phyloP scores from a whole-genome alignment of 495 filamentous ascomycete species.

The Penicillium canescens region DNA sequence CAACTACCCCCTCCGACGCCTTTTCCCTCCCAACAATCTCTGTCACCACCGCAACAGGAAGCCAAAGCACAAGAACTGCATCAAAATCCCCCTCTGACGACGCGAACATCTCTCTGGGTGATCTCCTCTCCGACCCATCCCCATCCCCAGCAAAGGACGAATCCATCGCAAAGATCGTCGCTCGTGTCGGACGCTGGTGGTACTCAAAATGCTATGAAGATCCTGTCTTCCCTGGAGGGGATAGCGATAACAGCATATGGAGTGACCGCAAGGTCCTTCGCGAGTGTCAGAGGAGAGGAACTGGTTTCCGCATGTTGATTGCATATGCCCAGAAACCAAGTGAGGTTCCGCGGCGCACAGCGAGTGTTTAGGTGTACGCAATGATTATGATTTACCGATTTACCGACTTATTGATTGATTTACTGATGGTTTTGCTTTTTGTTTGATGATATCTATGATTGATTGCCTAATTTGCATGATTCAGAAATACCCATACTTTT shows the following conservation, averaged over 20 bases:
- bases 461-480: background rate
- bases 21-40: slow-evolving; percentile 29
- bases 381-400: background rate
- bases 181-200: slow-evolving; percentile 94
- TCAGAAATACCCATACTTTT: slow-evolving; percentile 7
- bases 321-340: slow-evolving; percentile 86
- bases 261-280: slow-evolving; percentile 69
- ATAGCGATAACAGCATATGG: slow-evolving; percentile 71
- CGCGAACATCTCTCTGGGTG: slow-evolving; percentile 60
- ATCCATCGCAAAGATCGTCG: slow-evolving; percentile 86
- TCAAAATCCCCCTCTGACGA: slow-evolving; percentile 43
- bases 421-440: background rate
- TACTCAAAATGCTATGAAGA: slow-evolving; percentile 90
- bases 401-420: background rate
- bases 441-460: slow-evolving; percentile 7
- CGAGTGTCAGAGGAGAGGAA: slow-evolving; percentile 84
- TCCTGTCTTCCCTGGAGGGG: slow-evolving; percentile 51
- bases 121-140: slow-evolving; percentile 65
- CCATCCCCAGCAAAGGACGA: slow-evolving; percentile 63
- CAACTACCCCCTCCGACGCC: slow-evolving; percentile 27
- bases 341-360: slow-evolving; percentile 56
- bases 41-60: slow-evolving; percentile 22
- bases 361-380: slow-evolving; percentile 43
- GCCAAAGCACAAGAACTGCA: slow-evolving; percentile 16
- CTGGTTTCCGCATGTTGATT: slow-evolving; percentile 86